Evolutionary conservation across 495 filamentous ascomycete species (phyloP).

Genomic region (Trichoderma parareesei): DNA sequence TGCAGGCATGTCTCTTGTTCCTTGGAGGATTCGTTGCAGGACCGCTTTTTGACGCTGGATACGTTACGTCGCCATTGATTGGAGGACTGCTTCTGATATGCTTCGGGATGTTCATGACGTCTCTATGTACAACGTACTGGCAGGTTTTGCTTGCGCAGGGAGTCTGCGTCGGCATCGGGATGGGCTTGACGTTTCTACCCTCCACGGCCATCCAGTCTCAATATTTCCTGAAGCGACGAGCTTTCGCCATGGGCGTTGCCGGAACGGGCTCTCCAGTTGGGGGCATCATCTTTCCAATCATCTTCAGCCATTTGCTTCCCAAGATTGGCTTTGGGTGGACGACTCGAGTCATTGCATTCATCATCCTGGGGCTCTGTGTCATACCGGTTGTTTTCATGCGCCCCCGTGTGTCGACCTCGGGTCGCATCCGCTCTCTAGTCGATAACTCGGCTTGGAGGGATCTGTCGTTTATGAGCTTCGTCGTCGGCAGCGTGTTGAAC

Average conservation of each 20-base stretch:
- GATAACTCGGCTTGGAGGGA: conserved; percentile 14
- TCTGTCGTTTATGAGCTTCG: conserved; percentile 12
- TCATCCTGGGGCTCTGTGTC: conserved; percentile 43
- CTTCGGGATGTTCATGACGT: not conserved
- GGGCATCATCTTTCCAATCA: conserved; percentile 58
- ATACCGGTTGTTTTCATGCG: conserved; percentile 48
- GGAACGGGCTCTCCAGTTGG: conserved; percentile 56
- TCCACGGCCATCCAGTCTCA: conserved; percentile 52
- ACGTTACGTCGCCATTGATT: not conserved
- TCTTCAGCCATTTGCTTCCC: conserved; percentile 47
- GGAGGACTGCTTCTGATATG: not conserved
- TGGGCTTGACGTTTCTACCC: conserved; percentile 50
- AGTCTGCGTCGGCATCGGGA: conserved; percentile 46
- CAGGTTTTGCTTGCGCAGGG: conserved; percentile 57
- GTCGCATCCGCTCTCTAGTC: conserved; percentile 9
- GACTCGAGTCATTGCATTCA: conserved; percentile 54
- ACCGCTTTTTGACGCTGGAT: not conserved
- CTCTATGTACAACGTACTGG: conserved; percentile 39
- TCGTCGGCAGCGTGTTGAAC: conserved; percentile 14
- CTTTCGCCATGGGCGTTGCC: conserved; percentile 60
- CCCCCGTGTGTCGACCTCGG: conserved; percentile 25
- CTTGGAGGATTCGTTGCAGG: not conserved
- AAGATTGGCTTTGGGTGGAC: conserved; percentile 58
- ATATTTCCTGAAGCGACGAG: conserved; percentile 57
- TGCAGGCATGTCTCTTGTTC: not conserved